phyloP scores from a whole-genome alignment of 129 eudicot genomes.

The Lonicera japonica region DNA sequence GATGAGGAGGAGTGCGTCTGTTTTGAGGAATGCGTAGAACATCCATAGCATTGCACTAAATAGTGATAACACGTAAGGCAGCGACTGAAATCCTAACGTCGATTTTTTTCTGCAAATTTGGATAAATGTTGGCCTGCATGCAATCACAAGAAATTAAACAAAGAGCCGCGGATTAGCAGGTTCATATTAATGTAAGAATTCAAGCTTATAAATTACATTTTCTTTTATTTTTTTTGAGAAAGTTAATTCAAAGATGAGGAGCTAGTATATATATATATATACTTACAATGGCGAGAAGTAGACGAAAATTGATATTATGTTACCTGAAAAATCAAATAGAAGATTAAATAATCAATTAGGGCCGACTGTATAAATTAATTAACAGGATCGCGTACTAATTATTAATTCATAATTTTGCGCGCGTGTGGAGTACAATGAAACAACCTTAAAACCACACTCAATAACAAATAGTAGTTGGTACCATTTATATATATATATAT shows the following conservation, averaged over 20 bases:
- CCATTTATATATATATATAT: too few relatives aligned
- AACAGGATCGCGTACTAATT: neutral
- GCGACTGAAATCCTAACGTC: constrained; percentile 62
- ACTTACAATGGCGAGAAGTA: constrained; percentile 87
- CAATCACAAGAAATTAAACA: neutral
- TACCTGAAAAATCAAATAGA: constrained; percentile 39
- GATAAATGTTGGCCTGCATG: constrained; percentile 66
- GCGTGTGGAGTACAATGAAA: too few relatives aligned
- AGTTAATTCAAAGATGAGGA: neutral
- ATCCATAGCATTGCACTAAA: constrained; percentile 79
- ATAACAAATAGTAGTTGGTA: neutral
- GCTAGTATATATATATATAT: too few relatives aligned
- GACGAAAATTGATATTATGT: constrained; percentile 55
- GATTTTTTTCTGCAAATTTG: constrained; percentile 61
- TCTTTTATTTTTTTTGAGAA: too few relatives aligned
- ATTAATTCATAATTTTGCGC: too few relatives aligned
- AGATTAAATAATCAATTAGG: neutral
- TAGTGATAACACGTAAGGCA: constrained; percentile 67
- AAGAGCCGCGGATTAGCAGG: too few relatives aligned
- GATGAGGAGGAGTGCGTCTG: constrained; percentile 49
- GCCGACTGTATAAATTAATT: neutral
- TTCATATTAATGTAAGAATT: neutral
- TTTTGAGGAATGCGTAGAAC: constrained; percentile 62
- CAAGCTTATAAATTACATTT: too few relatives aligned
- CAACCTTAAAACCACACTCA: neutral